A percentile compares a stretch with the other conserved stretches of the same genome.
phyloP scores from a whole-genome alignment of 805 yeast species.

The Candida peoriensis region DNA sequence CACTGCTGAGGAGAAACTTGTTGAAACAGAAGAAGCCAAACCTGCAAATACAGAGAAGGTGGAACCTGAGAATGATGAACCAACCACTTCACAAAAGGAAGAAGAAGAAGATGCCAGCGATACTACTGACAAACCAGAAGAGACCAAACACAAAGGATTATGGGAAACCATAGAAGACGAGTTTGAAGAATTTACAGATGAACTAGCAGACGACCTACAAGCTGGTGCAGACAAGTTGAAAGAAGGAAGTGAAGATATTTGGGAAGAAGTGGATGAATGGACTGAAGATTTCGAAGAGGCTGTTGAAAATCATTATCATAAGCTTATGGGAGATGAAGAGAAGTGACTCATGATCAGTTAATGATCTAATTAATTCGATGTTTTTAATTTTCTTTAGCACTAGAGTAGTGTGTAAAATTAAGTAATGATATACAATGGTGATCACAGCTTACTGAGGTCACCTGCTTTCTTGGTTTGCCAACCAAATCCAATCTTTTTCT shows the following conservation, averaged over 20 bases:
- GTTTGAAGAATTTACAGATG: constrained; percentile 23
- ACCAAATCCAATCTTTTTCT: constrained; percentile 53
- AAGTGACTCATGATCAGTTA: too few relatives aligned
- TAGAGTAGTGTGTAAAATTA: too few relatives aligned
- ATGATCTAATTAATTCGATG: too few relatives aligned
- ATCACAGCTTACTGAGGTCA: constrained; percentile 7
- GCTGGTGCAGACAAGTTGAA: constrained; percentile 11
- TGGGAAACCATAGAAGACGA: constrained; percentile 24
- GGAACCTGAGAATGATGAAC: background rate
- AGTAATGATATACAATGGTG: background rate
- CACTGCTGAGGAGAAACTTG: background rate
- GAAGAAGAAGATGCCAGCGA: background rate
- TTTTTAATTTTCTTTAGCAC: too few relatives aligned
- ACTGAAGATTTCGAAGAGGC: background rate
- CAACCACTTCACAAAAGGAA: constrained; percentile 6
- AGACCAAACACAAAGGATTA: constrained; percentile 18
- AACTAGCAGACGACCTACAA: constrained; percentile 10
- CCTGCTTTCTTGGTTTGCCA: constrained; percentile 59
- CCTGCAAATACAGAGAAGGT: constrained; percentile 1
- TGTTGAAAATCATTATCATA: background rate
- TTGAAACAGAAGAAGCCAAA: constrained; percentile 9
- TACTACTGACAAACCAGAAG: background rate
- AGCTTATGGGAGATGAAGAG: background rate
- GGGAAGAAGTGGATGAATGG: constrained; percentile 26
- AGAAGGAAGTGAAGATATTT: constrained; percentile 23